Evolutionary conservation across 352 stramenopile genomes (phyloP).

Genomic region (Phytophthora pinifolia): DNA sequence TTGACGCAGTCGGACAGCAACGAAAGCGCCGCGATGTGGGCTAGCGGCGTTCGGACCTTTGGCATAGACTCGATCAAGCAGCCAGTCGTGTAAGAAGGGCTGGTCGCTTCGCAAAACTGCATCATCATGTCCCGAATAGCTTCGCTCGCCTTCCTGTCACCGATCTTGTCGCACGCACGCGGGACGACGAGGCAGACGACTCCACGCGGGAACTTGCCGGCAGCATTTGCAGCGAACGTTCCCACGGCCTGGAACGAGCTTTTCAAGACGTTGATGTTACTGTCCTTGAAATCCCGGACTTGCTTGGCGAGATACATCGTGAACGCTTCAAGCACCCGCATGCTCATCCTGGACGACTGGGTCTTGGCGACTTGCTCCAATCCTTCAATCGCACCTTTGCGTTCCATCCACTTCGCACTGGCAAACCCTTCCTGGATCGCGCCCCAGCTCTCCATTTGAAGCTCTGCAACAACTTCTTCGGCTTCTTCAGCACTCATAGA

Average conservation of each 20-base stretch:
- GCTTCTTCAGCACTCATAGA: slow-evolving; percentile 70
- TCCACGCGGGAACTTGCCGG: slow-evolving; percentile 67
- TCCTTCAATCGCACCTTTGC: slow-evolving; percentile 72
- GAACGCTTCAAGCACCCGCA: slow-evolving; percentile 72
- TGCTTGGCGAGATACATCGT: slow-evolving; percentile 71
- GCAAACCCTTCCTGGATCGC: slow-evolving; percentile 58
- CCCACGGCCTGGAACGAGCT: slow-evolving; percentile 82
- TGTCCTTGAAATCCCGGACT: slow-evolving; percentile 89
- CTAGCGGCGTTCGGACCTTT: slow-evolving; percentile 77
- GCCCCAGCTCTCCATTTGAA: slow-evolving; percentile 64
- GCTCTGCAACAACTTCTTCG: slow-evolving; percentile 49
- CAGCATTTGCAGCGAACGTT: slow-evolving; percentile 59
- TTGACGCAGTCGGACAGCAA: slow-evolving; percentile 69
- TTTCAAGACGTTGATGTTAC: slow-evolving; percentile 88
- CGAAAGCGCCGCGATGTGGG: slow-evolving; percentile 66
- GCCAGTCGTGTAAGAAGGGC: slow-evolving; percentile 71
- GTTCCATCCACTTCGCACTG: slow-evolving; percentile 83
- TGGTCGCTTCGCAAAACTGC: slow-evolving; percentile 72
- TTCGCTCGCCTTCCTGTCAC: slow-evolving; percentile 78
- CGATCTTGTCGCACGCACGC: slow-evolving; percentile 79
- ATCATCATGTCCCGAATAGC: slow-evolving; percentile 71
- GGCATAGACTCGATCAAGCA: slow-evolving; percentile 78
- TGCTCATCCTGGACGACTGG: slow-evolving; percentile 54
- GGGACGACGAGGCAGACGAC: slow-evolving; percentile 74
- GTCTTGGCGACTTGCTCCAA: slow-evolving; percentile 61